These are phyloP conservation scores for Fonsecaea nubica DNA, from an alignment of 2,329 filamentous ascomycete species.

Conservation along the genomic window DNA sequence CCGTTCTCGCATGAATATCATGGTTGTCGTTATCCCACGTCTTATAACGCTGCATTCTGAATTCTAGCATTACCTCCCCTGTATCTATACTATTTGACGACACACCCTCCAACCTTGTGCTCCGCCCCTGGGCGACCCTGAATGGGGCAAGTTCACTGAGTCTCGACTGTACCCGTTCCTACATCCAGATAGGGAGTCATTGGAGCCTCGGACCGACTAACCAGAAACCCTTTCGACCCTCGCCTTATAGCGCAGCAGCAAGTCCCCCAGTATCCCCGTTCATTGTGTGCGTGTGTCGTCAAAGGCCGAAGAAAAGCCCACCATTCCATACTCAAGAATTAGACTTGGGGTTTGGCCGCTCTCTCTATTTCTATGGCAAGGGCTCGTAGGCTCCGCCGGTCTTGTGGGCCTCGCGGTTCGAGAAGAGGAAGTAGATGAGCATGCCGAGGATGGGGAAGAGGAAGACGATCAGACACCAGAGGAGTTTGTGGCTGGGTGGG, in stretches of 20 bases:
- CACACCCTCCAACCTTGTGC: not conserved
- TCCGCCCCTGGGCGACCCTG: not conserved
- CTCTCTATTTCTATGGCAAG: constrained; percentile 18
- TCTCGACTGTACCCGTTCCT: not conserved
- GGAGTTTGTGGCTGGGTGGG: constrained; percentile 29
- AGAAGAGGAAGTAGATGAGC: constrained; percentile 36
- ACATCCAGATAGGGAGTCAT: too few relatives aligned
- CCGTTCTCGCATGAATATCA: not conserved
- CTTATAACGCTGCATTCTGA: not conserved
- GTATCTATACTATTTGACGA: not conserved
- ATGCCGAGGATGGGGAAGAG: constrained; percentile 36
- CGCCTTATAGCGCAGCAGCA: not conserved
- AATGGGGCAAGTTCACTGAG: not conserved
- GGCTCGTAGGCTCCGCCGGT: constrained; percentile 30
- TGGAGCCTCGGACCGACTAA: too few relatives aligned
- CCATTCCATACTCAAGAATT: too few relatives aligned
- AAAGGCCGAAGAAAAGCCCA: too few relatives aligned
- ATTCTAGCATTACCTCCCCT: not conserved
- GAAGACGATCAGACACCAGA: constrained; percentile 33
- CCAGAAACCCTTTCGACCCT: not conserved
- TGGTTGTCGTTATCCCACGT: not conserved
- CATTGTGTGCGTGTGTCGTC: too few relatives aligned
- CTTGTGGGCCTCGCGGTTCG: constrained; percentile 32
- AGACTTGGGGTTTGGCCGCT: too few relatives aligned
- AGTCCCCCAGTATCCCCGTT: not conserved